A percentile compares a stretch with the other conserved stretches of the same genome.
These are phyloP conservation scores for Solidago caesia DNA, from an alignment of 129 eudicot species.

Conservation along the genomic window DNA sequence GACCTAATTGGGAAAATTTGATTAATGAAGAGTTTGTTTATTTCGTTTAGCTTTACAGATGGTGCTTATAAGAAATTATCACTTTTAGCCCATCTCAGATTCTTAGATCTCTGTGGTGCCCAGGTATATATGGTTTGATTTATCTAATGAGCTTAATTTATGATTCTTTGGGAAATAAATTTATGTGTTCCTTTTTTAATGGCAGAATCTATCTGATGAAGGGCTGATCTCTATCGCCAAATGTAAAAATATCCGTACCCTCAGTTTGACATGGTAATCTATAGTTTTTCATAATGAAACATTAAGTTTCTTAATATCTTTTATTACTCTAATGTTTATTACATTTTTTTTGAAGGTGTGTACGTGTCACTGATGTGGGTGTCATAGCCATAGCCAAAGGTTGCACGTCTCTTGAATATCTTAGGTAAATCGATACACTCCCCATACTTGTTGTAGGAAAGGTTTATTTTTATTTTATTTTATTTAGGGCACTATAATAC, in stretches of 20 bases:
- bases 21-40: conserved; percentile 27
- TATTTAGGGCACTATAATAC: neutral
- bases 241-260: conserved; percentile 68
- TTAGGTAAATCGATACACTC: conserved; percentile 51
- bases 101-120: conserved; percentile 98
- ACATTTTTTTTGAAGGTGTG: conserved; percentile 58
- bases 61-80: conserved; percentile 67
- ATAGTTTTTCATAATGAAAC: conserved; percentile 7
- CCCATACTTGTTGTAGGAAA: neutral
- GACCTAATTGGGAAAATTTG: conserved; percentile 16
- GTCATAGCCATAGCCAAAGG: conserved; percentile 78
- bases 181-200: conserved; percentile 17
- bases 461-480: neutral
- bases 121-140: conserved; percentile 54
- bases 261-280: conserved; percentile 80
- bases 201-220: conserved; percentile 87
- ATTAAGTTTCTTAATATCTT: neutral
- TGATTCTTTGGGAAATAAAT: conserved; percentile 1
- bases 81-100: conserved; percentile 55
- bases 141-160: neutral
- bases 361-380: conserved; percentile 75
- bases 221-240: conserved; percentile 75
- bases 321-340: conserved; percentile 4
- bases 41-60: conserved; percentile 73
- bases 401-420: conserved; percentile 80